These are phyloP conservation scores for Nicotiana tomentosiformis DNA, from an alignment of 257 asterid genomes.

Conservation along the genomic window DNA sequence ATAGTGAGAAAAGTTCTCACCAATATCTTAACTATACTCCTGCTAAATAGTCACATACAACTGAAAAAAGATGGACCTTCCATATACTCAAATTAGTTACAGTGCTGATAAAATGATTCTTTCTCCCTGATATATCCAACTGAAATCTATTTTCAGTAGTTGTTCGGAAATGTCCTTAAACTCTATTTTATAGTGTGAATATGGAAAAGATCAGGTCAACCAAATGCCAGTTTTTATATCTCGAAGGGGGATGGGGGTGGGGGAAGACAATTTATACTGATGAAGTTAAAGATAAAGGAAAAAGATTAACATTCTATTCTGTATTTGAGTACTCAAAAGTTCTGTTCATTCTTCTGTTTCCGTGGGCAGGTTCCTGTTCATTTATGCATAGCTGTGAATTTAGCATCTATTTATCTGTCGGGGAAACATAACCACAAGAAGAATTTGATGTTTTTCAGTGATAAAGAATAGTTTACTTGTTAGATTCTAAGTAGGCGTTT, in stretches of 20 bases:
- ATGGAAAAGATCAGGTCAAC: not conserved
- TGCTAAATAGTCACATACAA: not conserved
- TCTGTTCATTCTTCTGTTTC: not conserved
- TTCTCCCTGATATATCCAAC: not conserved
- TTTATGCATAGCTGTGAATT: not conserved
- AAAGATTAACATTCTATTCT: not conserved
- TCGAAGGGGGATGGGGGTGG: not conserved
- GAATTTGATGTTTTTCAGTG: not conserved
- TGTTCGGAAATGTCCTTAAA: not conserved
- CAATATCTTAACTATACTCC: not conserved
- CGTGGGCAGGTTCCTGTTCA: not conserved
- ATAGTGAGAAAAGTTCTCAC: not conserved
- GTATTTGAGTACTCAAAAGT: not conserved
- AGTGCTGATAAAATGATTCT: not conserved
- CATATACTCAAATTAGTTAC: not conserved
- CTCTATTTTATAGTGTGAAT: not conserved
- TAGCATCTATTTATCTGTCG: not conserved
- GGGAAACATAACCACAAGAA: not conserved
- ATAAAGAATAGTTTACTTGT: not conserved
- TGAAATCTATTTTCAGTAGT: not conserved
- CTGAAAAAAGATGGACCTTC: not conserved
- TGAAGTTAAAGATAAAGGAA: not conserved
- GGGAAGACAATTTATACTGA: not conserved
- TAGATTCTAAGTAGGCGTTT: not conserved
- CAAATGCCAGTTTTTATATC: not conserved